Conservation (phyloP, 2,329 filamentous ascomycete genomes). For the Aspergillus fumigatiaffinis region DNA sequence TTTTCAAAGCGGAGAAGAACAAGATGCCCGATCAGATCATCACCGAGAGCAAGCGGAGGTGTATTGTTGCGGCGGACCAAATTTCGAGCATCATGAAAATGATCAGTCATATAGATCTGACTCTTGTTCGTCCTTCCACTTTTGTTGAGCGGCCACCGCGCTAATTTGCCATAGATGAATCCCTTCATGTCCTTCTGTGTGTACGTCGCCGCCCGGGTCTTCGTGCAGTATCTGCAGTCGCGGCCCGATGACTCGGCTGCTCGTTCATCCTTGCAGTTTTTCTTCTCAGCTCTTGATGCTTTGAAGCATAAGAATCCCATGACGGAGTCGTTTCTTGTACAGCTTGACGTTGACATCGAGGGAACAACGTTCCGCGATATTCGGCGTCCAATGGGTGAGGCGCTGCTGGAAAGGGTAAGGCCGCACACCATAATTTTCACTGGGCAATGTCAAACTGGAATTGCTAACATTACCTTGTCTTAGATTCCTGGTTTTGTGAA, state of each 20-base stretch:
- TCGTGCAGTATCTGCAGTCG: slow-evolving; percentile 94
- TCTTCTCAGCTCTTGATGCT: slow-evolving; percentile 85
- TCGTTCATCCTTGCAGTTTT: slow-evolving; percentile 79
- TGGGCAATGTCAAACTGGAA: background rate
- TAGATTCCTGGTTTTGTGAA: background rate
- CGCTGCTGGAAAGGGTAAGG: slow-evolving; percentile 8
- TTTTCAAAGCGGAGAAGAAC: slow-evolving; percentile 94
- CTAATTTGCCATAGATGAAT: slow-evolving; percentile 65
- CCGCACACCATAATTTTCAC: background rate
- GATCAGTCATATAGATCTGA: slow-evolving; percentile 84
- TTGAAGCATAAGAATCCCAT: slow-evolving; percentile 84
- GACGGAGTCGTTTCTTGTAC: slow-evolving; percentile 90
- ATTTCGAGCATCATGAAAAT: slow-evolving; percentile 94
- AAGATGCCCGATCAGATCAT: slow-evolving; percentile 71
- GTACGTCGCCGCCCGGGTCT: slow-evolving; percentile 92
- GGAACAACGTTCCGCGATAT: slow-evolving; percentile 38
- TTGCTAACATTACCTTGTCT: background rate
- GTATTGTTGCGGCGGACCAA: slow-evolving; percentile 88
- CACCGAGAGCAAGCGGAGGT: slow-evolving; percentile 86
- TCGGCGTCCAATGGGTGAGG: slow-evolving; percentile 8
- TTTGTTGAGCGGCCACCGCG: background rate
- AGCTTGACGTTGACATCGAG: slow-evolving; percentile 87
- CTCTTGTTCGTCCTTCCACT: slow-evolving; percentile 57
- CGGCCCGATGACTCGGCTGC: slow-evolving; percentile 76
- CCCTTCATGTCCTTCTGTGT: slow-evolving; percentile 93